A percentile compares a stretch with the other conserved stretches of the same genome.
phyloP scores from a whole-genome alignment of 805 yeast species.

The Ogataea degrootiae region DNA sequence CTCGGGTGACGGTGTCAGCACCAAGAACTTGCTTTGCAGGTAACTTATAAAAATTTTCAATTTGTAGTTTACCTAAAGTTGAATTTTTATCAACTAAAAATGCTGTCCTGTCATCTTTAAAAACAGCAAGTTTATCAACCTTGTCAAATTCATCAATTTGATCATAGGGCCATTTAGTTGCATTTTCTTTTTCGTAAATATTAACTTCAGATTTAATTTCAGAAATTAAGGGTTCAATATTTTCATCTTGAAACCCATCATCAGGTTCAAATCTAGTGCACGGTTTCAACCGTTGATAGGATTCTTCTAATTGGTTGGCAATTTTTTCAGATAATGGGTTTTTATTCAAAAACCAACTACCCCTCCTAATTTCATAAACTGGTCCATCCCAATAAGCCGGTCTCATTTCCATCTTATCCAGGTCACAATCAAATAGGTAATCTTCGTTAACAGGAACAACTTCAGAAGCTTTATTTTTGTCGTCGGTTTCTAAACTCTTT shows the following conservation, averaged over 20 bases:
- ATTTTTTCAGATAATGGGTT: constrained; percentile 47
- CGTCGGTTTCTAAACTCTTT: neutral
- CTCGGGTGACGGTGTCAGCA: constrained; percentile 47
- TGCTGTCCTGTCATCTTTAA: constrained; percentile 20
- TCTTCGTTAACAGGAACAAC: constrained; percentile 74
- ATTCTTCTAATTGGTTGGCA: constrained; percentile 56
- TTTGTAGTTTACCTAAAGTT: constrained; percentile 22
- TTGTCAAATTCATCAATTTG: constrained; percentile 20
- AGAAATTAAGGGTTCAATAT: constrained; percentile 7
- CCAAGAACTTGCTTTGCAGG: constrained; percentile 35
- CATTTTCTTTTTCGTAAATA: constrained; percentile 28
- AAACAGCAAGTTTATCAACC: constrained; percentile 25
- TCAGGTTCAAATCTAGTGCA: constrained; percentile 3
- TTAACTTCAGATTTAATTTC: constrained; percentile 20
- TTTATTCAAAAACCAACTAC: constrained; percentile 73
- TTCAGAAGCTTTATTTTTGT: neutral
- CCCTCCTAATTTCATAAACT: constrained; percentile 73
- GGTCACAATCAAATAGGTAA: constrained; percentile 66
- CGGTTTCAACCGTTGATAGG: constrained; percentile 35
- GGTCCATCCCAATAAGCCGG: constrained; percentile 93
- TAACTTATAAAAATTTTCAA: constrained; percentile 22
- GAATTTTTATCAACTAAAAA: constrained; percentile 24
- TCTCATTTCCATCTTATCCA: constrained; percentile 45
- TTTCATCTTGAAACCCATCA: neutral
- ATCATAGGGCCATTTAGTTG: constrained; percentile 25